These are phyloP conservation scores for Triticum dicoccoides DNA, from an alignment of 176 grass and related monocot genomes.

Conservation along the genomic window DNA sequence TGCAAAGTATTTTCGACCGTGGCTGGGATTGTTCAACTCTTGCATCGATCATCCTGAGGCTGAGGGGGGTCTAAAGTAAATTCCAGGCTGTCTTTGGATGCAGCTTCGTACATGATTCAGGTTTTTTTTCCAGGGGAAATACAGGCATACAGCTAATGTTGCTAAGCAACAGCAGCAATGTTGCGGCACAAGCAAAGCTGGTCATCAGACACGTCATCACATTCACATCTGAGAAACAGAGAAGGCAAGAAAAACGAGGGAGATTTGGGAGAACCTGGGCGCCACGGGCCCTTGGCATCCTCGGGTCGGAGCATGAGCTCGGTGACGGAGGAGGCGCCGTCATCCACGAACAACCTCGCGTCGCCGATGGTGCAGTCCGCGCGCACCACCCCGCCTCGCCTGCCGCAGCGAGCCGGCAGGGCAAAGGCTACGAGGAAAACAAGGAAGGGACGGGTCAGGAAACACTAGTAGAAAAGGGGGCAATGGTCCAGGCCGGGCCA, in stretches of 20 bases:
- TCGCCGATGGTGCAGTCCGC: constrained; percentile 21
- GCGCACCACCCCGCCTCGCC: constrained; percentile 63
- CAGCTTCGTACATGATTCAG: neutral
- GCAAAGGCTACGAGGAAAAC: neutral
- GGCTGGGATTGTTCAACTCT: neutral
- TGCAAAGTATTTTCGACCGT: neutral
- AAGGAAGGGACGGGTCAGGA: neutral
- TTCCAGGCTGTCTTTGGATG: neutral
- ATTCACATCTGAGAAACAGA: neutral
- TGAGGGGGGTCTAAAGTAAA: no score
- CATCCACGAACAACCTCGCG: constrained; percentile 58
- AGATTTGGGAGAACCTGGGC: constrained; percentile 19
- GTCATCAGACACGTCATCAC: neutral
- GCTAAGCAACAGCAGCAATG: neutral
- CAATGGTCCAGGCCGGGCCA: no score
- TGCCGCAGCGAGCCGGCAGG: constrained; percentile 13
- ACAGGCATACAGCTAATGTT: neutral
- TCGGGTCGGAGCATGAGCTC: constrained; percentile 30
- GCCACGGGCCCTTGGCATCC: constrained; percentile 38
- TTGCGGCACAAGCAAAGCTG: neutral
- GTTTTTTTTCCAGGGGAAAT: neutral
- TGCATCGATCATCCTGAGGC: neutral
- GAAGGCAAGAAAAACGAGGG: neutral
- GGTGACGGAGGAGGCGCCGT: constrained; percentile 52
- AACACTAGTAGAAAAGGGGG: no score